Base-by-base conservation (phyloP, 2,329 filamentous ascomycete genomes). In the Diaporthe citri region DNA sequence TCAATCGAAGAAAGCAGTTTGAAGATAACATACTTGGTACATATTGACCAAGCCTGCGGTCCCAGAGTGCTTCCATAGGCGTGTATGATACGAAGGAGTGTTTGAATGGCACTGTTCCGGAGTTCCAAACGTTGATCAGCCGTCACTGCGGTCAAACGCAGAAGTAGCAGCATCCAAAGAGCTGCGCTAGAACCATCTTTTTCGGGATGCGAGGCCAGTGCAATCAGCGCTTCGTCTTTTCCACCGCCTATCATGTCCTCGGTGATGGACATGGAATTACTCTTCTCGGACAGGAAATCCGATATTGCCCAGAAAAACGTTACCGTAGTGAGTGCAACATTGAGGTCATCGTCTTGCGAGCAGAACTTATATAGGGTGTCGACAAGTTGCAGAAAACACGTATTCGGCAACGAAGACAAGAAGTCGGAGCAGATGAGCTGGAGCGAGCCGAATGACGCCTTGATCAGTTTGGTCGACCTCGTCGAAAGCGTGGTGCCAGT, bases 381-480 rank as follows among this genome's bases (percentile, higher is more conserved):
- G 76, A 98, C 92, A 22, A 99, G 89, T 75, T 93, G 90, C 75
- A 92, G 88, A 83, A 93, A 94, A 85, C 90, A 98, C 67, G 87
- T 90, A 82, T 90, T 91, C 60, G 91, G 94, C 74, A 92, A 88
- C 9, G 94, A 92, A 20, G 92, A 89, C 46, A 99, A 85, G 80
- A 99, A 99, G 83, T 99, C 97, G 0, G 97, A 98, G 82, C 96
- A 97, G 60, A 99, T 93, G 4, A 99, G 90, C 82, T 98, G 95
- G 17, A 97, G 87, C 2, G 96, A 97, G 77, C 91, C 93, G 82
- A 99, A 99, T 0, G 96, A 94, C 22, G 95, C 93, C 76, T 95
- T 91, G 70, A 98, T 94, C 31, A 98, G 89, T 77, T 93, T 93
- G 59, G 92, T 88, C 17, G 95, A 96, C 66, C 89, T 86, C 9